Evolutionary conservation across 2,329 filamentous ascomycete genomes (phyloP).

Genomic region (Colletotrichum destructivum): DNA sequence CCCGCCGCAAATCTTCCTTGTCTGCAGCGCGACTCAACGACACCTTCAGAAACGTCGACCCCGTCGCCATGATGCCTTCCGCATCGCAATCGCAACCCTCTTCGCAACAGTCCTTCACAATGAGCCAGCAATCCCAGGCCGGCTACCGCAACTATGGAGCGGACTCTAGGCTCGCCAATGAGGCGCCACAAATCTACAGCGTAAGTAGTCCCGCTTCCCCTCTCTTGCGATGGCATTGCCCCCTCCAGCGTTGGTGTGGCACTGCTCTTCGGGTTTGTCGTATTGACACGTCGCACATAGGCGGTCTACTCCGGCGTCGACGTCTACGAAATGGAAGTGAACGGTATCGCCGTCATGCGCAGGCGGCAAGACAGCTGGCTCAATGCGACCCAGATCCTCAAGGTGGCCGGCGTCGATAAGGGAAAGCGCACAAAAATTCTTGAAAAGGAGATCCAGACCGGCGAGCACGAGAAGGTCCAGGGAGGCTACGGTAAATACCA

Average conservation of each 20-base stretch:
- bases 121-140: slow-evolving; percentile 69
- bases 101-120: slow-evolving; percentile 70
- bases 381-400: slow-evolving; percentile 98
- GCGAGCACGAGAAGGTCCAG: slow-evolving; percentile 98
- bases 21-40: slow-evolving; percentile 14
- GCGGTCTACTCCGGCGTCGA: slow-evolving; percentile 96
- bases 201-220: slow-evolving; percentile 55
- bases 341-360: slow-evolving; percentile 94
- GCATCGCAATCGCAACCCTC: slow-evolving; percentile 65
- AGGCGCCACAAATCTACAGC: slow-evolving; percentile 74
- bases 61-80: slow-evolving; percentile 52
- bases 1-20: slow-evolving; percentile 37
- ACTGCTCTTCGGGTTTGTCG: not conserved
- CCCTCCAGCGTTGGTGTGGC: not conserved
- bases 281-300: slow-evolving; percentile 51
- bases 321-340: slow-evolving; percentile 99
- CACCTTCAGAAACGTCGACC: slow-evolving; percentile 6
- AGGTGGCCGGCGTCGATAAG: slow-evolving; percentile 97
- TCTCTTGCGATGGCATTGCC: slow-evolving; percentile 5
- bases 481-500: slow-evolving; percentile 99
- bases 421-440: slow-evolving; percentile 97
- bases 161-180: slow-evolving; percentile 52
- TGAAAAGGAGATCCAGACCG: slow-evolving; percentile 96
- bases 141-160: slow-evolving; percentile 58
- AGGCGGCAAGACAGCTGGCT: slow-evolving; percentile 95